Evolutionary conservation across 331 rosid genomes (phyloP).

Genomic region (Cydonia oblonga): DNA sequence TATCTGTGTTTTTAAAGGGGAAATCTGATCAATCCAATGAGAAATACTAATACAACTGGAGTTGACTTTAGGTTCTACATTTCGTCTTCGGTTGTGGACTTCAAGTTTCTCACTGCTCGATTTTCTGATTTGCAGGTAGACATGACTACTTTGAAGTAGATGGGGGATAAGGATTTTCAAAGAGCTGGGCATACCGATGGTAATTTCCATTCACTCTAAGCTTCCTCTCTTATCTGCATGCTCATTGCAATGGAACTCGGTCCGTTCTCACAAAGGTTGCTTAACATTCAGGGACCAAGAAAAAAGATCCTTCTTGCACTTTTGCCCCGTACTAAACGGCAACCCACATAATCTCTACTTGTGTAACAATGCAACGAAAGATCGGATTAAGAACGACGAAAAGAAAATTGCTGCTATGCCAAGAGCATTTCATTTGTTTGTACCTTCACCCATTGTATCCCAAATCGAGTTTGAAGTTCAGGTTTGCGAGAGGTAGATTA

Average conservation of each 20-base stretch:
- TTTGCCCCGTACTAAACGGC: constrained; percentile 22
- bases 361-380: background rate
- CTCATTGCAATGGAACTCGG: background rate
- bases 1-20: background rate
- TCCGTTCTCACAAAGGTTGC: constrained; percentile 12
- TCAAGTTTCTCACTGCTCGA: background rate
- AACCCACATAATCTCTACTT: constrained; percentile 2
- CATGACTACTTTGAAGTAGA: constrained; percentile 54
- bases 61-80: background rate
- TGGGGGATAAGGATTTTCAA: constrained; percentile 64
- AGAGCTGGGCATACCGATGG: constrained; percentile 71
- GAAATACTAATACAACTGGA: background rate
- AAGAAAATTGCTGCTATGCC: background rate
- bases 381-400: background rate
- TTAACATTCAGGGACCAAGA: constrained; percentile 55
- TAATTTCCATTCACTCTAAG: constrained; percentile 18
- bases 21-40: background rate
- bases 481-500: background rate
- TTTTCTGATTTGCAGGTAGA: constrained; percentile 34
- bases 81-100: background rate
- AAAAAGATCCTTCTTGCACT: constrained; percentile 55
- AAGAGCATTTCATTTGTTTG: background rate
- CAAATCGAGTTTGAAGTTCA: background rate
- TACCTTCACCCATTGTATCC: background rate
- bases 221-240: background rate